Conservation (phyloP, 305 asterid species). For the Plantago lanceolata region DNA sequence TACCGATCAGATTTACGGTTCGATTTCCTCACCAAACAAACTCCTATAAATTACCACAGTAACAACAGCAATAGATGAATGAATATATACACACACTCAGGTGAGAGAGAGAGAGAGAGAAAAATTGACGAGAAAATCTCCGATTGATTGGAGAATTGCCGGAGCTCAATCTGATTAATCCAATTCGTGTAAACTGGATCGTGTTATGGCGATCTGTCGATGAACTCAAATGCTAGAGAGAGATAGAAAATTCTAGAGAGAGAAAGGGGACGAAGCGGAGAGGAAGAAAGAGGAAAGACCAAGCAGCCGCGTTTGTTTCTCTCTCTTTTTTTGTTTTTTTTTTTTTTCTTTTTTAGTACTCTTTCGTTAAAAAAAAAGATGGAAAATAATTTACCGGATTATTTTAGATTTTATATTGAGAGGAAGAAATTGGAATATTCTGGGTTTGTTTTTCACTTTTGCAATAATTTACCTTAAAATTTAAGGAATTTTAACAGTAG, state of each 20-base stretch:
- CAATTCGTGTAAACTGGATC: conserved; percentile 37
- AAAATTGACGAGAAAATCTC: not conserved
- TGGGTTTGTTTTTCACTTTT: not conserved
- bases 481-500: not conserved
- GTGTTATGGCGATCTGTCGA: conserved; percentile 45
- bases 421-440: not conserved
- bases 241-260: conserved; percentile 27
- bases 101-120: no score
- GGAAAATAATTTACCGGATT: not conserved
- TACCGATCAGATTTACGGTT: conserved; percentile 41
- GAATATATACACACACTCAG: not conserved
- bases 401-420: not conserved
- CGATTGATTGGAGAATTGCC: conserved; percentile 10
- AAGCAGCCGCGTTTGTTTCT: conserved; percentile 46
- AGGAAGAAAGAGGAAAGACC: conserved; percentile 31
- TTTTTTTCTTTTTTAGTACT: not conserved
- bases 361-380: no score
- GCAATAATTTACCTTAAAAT: no score
- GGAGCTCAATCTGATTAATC: conserved; percentile 24
- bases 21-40: conserved; percentile 35
- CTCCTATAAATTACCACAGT: not conserved
- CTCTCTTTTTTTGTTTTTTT: not conserved
- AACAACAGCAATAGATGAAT: not conserved
- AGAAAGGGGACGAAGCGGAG: conserved; percentile 15
- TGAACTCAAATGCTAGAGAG: conserved; percentile 39